Base-by-base conservation (phyloP, 345 rosid species). In the Moricandia arvensis region DNA sequence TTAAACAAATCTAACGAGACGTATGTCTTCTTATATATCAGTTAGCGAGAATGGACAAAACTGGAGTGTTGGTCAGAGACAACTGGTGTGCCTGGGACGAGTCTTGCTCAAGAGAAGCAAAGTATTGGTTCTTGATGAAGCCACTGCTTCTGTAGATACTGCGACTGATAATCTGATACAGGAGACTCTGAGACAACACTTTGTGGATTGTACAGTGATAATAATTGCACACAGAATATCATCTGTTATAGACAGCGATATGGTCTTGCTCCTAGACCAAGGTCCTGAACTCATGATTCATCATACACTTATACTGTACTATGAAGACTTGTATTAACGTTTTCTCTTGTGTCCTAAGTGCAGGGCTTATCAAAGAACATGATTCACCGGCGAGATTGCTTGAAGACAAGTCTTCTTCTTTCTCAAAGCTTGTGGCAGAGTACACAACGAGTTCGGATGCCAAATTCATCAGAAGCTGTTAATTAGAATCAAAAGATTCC, bases 291-390 rank as follows among this genome's bases (percentile, higher is more conserved):
- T 47, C 54, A 45, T 45, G 43, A 37, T 0, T 21, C 62, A 71
- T 72, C 37, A 15, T 21, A 21, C 29, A 30, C 12, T 49, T 24
- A 30, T 15, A 29, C 26, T n/a, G n/a, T n/a, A n/a, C n/a, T n/a
- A n/a, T 37, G 58, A 53, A 54, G 59, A 55, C 31, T 53, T 69
- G 27, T 38, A 30, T 16, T 70, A 17, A 61, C 7, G 30, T 7
- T 37, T 2, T 41, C 47, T 11, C 0, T 63, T 63, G 51, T 62
- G 11, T 63, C 9, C 58, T 29, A 30, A 35, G 8, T 75, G 78
- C 85, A 89, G 97, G 97, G 9, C 79, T 80, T 37, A 82, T 91
- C 3, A 80, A 85, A 63, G 97, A 91, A 74, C 79, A 75, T 59
- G 90, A 88, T 80, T 80, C 90, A 63, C 91, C 93, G 0, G 26